phyloP scores from a whole-genome alignment of 2,329 filamentous ascomycete genomes.

The Pseudocercospora cruenta region DNA sequence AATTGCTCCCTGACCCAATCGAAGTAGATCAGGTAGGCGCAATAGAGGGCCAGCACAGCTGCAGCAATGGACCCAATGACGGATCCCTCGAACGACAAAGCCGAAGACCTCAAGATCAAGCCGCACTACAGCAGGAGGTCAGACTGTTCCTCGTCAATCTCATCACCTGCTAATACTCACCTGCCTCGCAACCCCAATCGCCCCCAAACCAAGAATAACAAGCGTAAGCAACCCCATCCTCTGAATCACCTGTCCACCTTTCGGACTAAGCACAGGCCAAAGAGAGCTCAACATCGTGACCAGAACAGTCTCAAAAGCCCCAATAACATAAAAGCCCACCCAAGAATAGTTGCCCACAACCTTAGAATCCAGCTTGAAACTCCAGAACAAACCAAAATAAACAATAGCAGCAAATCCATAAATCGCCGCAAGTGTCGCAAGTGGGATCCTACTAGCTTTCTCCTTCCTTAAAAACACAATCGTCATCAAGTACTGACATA shows the following conservation, averaged over 20 bases:
- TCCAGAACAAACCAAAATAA: constrained; percentile 16
- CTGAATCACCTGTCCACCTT: constrained; percentile 41
- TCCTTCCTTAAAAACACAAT: background rate
- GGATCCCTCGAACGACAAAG: constrained; percentile 16
- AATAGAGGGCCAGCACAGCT: constrained; percentile 36
- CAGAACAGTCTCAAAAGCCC: constrained; percentile 34
- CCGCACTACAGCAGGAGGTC: constrained; percentile 31
- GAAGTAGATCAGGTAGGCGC: constrained; percentile 25
- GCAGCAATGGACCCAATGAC: constrained; percentile 39
- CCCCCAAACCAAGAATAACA: constrained; percentile 43
- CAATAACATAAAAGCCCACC: constrained; percentile 57
- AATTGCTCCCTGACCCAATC: background rate
- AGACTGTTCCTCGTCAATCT: no score
- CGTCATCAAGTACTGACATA: background rate
- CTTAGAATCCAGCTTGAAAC: constrained; percentile 12
- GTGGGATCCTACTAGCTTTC: background rate
- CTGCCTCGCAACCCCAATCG: constrained; percentile 40
- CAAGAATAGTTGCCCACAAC: constrained; percentile 40
- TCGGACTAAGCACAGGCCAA: constrained; percentile 41
- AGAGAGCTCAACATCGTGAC: constrained; percentile 37
- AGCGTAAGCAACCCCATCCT: constrained; percentile 41
- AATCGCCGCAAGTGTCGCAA: background rate
- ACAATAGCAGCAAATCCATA: constrained; percentile 28
- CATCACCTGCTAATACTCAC: no score
- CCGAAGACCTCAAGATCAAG: constrained; percentile 35